Conservation (phyloP, 2,329 filamentous ascomycete species). For the Incumbomyces lentus region DNA sequence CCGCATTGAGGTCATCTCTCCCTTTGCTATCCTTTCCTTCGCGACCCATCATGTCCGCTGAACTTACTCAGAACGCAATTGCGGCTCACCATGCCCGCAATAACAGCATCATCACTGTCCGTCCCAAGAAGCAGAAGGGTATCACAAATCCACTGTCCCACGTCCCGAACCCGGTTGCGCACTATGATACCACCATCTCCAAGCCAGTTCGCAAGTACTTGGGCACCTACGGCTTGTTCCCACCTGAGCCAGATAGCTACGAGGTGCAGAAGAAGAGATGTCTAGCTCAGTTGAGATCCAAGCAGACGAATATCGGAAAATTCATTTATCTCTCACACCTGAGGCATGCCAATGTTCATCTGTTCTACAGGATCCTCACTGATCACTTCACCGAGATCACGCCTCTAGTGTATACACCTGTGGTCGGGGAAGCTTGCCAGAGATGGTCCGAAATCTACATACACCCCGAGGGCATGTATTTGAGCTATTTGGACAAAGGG, state of each 20-base stretch:
- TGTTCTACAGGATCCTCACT: slow-evolving; percentile 42
- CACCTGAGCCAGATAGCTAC: slow-evolving; percentile 39
- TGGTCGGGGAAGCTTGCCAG: slow-evolving; percentile 84
- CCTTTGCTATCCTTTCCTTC: neutral
- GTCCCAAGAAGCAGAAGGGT: slow-evolving; percentile 2
- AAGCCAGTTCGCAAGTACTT: slow-evolving; percentile 42
- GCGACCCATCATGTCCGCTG: slow-evolving; percentile 1
- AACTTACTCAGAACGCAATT: slow-evolving; percentile 3
- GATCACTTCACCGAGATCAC: slow-evolving; percentile 40
- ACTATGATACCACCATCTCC: slow-evolving; percentile 41
- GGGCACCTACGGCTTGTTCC: slow-evolving; percentile 41
- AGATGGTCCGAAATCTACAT: slow-evolving; percentile 95
- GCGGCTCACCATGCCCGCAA: neutral
- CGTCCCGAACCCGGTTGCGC: slow-evolving; percentile 23
- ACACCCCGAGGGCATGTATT: slow-evolving; percentile 83
- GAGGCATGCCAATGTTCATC: slow-evolving; percentile 42
- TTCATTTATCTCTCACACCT: slow-evolving; percentile 41
- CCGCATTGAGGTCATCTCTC: slow-evolving; percentile 2
- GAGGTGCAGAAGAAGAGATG: slow-evolving; percentile 41
- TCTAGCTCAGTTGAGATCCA: slow-evolving; percentile 38
- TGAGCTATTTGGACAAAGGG: slow-evolving; percentile 88
- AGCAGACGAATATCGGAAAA: slow-evolving; percentile 38
- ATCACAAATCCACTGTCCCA: slow-evolving; percentile 15
- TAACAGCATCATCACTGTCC: slow-evolving; percentile 5
- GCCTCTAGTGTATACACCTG: slow-evolving; percentile 41